Evolutionary conservation across 2,329 filamentous ascomycete species (phyloP).

Genomic region (Aspergillus versicolor): DNA sequence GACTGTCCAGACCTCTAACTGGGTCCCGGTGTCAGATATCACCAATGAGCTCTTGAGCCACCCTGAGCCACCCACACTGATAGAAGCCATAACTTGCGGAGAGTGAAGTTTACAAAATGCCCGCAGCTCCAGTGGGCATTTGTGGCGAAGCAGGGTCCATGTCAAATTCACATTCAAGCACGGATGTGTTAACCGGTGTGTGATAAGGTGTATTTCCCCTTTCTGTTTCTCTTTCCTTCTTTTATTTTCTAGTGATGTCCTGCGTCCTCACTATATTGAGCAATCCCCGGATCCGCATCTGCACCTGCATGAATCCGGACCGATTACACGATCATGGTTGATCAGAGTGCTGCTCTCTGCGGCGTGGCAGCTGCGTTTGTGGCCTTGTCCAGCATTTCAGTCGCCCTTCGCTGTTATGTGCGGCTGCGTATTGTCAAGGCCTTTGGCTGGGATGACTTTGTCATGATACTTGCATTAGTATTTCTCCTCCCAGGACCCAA

Average conservation of each 20-base stretch:
- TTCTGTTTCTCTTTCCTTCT: too few species aligned
- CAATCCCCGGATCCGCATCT: not conserved
- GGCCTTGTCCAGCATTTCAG: conserved; percentile 39
- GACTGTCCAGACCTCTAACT: too few species aligned
- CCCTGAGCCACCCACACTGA: too few species aligned
- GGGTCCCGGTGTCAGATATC: too few species aligned
- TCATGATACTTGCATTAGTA: conserved; percentile 34
- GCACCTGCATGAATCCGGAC: not conserved
- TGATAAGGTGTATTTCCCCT: too few species aligned
- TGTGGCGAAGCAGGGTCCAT: too few species aligned
- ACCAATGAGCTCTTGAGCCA: too few species aligned
- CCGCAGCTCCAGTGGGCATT: too few species aligned
- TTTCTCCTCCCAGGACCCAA: not conserved
- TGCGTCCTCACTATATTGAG: not conserved
- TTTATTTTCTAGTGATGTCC: not conserved
- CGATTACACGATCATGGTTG: not conserved
- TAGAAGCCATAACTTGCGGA: too few species aligned
- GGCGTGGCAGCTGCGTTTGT: conserved; percentile 38
- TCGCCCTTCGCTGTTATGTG: conserved; percentile 42
- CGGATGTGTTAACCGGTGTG: too few species aligned
- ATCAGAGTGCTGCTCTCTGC: conserved; percentile 13
- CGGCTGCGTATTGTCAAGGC: conserved; percentile 40
- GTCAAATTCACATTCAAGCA: too few species aligned
- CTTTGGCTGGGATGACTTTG: conserved; percentile 36
- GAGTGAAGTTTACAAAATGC: too few species aligned